A percentile compares a stretch with the other conserved stretches of the same genome.
Conservation (phyloP, 441 rosid species). For the Pelargonium australe region DNA sequence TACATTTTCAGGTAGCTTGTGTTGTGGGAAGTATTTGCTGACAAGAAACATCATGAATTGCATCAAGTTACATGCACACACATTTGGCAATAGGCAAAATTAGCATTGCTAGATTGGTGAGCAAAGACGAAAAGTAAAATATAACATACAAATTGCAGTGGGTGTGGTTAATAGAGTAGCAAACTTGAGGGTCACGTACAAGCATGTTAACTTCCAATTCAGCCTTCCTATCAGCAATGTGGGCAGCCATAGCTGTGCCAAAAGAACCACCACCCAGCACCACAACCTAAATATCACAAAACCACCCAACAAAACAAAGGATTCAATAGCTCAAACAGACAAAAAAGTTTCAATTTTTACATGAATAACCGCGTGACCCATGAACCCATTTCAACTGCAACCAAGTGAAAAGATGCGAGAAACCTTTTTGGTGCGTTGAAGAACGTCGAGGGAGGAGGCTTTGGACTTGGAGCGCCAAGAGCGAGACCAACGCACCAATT, state of each 20-base stretch:
- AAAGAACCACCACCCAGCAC: conserved; percentile 97
- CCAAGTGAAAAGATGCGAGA: not conserved
- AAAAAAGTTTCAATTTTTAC: not conserved
- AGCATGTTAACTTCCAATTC: conserved; percentile 72
- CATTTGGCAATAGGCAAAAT: not conserved
- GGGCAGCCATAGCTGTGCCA: conserved; percentile 95
- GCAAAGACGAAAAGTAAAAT: not conserved
- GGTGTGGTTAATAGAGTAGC: conserved; percentile 55
- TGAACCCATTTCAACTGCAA: not conserved
- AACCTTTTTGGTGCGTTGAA: conserved; percentile 76
- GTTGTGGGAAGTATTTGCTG: conserved; percentile 79
- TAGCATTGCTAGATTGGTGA: not conserved
- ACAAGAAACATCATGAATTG: conserved; percentile 6
- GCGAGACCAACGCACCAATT: conserved; percentile 82
- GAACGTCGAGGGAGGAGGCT: conserved; percentile 40
- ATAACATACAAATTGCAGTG: conserved; percentile 49
- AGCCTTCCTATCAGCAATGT: conserved; percentile 61
- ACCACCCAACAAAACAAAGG: conserved; percentile 6
- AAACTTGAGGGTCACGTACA: conserved; percentile 63
- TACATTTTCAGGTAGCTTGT: conserved; percentile 72
- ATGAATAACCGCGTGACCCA: not conserved
- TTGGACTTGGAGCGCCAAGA: conserved; percentile 69
- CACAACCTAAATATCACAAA: conserved; percentile 47
- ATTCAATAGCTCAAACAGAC: not conserved
- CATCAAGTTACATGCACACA: not conserved